phyloP scores from a whole-genome alignment of 805 yeast species.

The Candida arabinofermentans region DNA sequence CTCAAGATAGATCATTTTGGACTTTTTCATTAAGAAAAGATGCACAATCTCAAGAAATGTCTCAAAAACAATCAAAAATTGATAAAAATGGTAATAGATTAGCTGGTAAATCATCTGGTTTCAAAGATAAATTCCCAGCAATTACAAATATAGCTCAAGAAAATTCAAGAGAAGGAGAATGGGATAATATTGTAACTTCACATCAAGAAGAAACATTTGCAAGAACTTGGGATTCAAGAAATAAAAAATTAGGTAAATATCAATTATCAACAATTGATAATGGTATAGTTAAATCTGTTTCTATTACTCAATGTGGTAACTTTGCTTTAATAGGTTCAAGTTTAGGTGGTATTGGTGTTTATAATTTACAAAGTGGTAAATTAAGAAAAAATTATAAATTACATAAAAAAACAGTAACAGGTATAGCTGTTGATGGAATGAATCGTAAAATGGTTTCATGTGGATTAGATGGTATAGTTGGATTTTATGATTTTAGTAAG shows the following conservation, averaged over 20 bases:
- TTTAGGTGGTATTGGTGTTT: constrained; percentile 77
- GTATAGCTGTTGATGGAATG: constrained; percentile 85
- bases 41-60: constrained; percentile 91
- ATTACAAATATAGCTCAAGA: constrained; percentile 67
- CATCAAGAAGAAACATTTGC: constrained; percentile 83
- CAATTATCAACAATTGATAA: constrained; percentile 70
- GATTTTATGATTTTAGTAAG: constrained; percentile 79
- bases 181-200: constrained; percentile 91
- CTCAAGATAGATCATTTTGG: constrained; percentile 87
- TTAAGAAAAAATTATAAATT: constrained; percentile 63
- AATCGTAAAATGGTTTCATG: constrained; percentile 81
- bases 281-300: constrained; percentile 64
- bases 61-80: constrained; percentile 56
- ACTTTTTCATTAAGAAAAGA: constrained; percentile 89
- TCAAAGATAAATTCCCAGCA: constrained; percentile 74
- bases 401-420: constrained; percentile 81
- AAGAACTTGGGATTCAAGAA: constrained; percentile 83
- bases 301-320: constrained; percentile 91
- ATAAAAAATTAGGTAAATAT: constrained; percentile 76
- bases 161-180: constrained; percentile 74
- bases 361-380: constrained; percentile 89
- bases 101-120: constrained; percentile 51
- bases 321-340: constrained; percentile 91
- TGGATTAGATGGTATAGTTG: constrained; percentile 86
- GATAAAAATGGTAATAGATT: constrained; percentile 45